A percentile compares a stretch with the other conserved stretches of the same genome.
Conservation (phyloP, 345 rosid genomes). For the Balakata baccata region DNA sequence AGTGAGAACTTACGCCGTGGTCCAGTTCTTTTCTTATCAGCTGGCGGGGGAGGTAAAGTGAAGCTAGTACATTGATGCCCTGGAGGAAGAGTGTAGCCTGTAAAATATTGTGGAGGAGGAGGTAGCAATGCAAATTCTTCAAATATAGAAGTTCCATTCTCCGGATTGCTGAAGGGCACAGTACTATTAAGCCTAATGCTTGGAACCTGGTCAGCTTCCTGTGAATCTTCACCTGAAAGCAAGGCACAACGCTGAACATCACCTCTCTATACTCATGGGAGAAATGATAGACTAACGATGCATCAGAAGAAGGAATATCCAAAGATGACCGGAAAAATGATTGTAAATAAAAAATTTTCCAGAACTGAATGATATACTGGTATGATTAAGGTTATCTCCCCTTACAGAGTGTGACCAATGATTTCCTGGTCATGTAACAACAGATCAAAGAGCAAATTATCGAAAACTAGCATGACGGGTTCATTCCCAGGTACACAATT, state of each 20-base stretch:
- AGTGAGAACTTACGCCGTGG: slow-evolving; percentile 77
- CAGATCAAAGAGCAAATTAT: not conserved
- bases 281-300: not conserved
- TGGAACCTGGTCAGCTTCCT: slow-evolving; percentile 43
- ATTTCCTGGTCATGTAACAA: not conserved
- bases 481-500: not conserved
- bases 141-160: slow-evolving; percentile 26
- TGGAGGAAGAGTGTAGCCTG: slow-evolving; percentile 88
- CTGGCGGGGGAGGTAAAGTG: slow-evolving; percentile 94
- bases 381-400: not conserved
- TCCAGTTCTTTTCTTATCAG: slow-evolving; percentile 87
- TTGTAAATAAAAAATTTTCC: no score
- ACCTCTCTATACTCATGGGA: not conserved
- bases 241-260: slow-evolving; percentile 11
- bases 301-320: no score
- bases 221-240: slow-evolving; percentile 69
- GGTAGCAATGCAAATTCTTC: slow-evolving; percentile 27
- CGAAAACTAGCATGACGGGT: not conserved
- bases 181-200: slow-evolving; percentile 43
- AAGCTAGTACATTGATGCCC: slow-evolving; percentile 92
- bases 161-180: slow-evolving; percentile 17
- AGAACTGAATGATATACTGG: not conserved
- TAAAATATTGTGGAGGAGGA: slow-evolving; percentile 68
- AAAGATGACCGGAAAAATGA: no score
- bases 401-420: not conserved